These are phyloP conservation scores for Rubus parviflorus DNA, from an alignment of 306 rosid species.

Conservation along the genomic window DNA sequence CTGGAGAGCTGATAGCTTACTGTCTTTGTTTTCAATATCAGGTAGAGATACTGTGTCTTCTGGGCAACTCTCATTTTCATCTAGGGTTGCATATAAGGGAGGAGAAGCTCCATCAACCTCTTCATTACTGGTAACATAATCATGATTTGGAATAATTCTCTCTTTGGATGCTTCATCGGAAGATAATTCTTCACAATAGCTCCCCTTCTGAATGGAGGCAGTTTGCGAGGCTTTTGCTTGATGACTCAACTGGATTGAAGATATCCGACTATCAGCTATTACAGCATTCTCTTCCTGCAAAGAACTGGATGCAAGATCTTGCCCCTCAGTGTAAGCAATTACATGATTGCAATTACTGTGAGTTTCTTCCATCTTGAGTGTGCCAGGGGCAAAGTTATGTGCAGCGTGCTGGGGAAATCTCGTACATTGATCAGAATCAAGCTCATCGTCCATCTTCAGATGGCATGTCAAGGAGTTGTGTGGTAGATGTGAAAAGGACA, in stretches of 20 bases:
- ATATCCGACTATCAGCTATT: constrained; percentile 18
- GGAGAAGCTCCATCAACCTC: constrained; percentile 46
- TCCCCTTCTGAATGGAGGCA: constrained; percentile 37
- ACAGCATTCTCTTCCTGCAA: constrained; percentile 29
- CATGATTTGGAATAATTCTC: constrained; percentile 25
- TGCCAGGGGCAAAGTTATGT: not conserved
- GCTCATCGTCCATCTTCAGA: constrained; percentile 33
- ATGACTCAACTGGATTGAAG: constrained; percentile 36
- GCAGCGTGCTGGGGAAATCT: too few species aligned
- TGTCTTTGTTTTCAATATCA: constrained; percentile 46
- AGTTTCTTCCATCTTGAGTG: constrained; percentile 16
- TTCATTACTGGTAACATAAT: constrained; percentile 23
- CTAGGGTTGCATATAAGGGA: constrained; percentile 41
- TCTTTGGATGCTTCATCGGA: constrained; percentile 25
- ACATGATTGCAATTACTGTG: constrained; percentile 24
- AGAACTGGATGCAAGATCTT: constrained; percentile 24
- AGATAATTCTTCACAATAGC: constrained; percentile 42
- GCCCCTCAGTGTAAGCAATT: constrained; percentile 32
- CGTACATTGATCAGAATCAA: constrained; percentile 22
- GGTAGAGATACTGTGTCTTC: constrained; percentile 58
- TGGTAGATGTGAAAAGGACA: constrained; percentile 20
- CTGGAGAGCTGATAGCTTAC: constrained; percentile 48
- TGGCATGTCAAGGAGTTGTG: not conserved
- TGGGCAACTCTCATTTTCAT: constrained; percentile 55
- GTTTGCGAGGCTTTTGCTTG: constrained; percentile 26